These are phyloP conservation scores for Dianthus caryophyllus DNA, from an alignment of 148 eudicot genomes.

Conservation along the genomic window DNA sequence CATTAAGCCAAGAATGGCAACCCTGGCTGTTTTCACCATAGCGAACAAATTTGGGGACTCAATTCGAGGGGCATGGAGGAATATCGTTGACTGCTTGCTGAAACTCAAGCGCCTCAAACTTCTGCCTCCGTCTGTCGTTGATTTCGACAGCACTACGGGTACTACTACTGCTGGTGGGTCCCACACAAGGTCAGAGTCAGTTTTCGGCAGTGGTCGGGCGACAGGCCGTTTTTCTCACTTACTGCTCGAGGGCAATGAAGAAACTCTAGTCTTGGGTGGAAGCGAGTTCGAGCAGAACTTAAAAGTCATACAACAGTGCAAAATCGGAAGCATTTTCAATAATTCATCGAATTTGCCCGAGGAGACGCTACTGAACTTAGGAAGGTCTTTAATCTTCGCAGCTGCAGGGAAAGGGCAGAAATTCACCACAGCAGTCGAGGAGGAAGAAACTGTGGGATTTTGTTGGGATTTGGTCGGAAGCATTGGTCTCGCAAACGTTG, in stretches of 20 bases:
- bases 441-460: conserved; percentile 80
- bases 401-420: conserved; percentile 97
- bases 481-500: conserved; percentile 40
- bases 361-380: conserved; percentile 66
- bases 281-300: conserved; percentile 88
- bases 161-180: conserved; percentile 17
- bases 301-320: conserved; percentile 76
- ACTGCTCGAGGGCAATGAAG: conserved; percentile 70
- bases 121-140: conserved; percentile 67
- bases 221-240: conserved; percentile 52
- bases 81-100: conserved; percentile 75
- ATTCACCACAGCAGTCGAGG: conserved; percentile 81
- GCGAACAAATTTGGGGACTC: conserved; percentile 73
- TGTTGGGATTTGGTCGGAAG: conserved; percentile 76
- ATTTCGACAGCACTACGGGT: conserved; percentile 34
- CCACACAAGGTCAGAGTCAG: conserved; percentile 37
- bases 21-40: conserved; percentile 76
- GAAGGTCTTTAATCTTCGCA: conserved; percentile 75
- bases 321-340: conserved; percentile 62
- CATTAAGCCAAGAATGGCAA: conserved; percentile 88
- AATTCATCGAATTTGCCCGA: conserved; percentile 54
- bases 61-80: conserved; percentile 86
- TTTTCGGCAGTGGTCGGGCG: conserved; percentile 20
- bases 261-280: conserved; percentile 64
- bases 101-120: conserved; percentile 82